phyloP scores from a whole-genome alignment of 2,329 filamentous ascomycete genomes.

The Ophiognomonia clavigignenti-juglandacearum region DNA sequence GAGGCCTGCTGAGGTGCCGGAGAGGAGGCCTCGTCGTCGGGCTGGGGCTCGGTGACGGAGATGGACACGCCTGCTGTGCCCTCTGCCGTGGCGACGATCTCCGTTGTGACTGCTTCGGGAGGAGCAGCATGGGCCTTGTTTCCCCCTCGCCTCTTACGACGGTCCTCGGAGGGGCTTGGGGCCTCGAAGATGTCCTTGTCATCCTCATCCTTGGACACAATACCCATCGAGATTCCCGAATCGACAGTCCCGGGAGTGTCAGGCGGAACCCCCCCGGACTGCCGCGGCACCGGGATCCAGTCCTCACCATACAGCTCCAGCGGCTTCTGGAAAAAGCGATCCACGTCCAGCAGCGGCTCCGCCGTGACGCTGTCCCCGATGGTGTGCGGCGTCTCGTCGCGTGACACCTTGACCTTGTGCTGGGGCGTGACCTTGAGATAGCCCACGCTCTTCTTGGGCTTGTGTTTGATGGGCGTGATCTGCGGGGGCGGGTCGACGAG shows the following conservation, averaged over 20 bases:
- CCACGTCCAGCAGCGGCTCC: conserved; percentile 61
- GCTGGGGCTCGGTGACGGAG: conserved; percentile 4
- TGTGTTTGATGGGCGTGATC: conserved; percentile 22
- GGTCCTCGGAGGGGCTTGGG: background rate
- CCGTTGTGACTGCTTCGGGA: too few species aligned
- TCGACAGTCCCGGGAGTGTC: background rate
- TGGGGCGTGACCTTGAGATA: conserved; percentile 25
- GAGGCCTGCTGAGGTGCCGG: conserved; percentile 23
- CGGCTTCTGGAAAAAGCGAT: conserved; percentile 51
- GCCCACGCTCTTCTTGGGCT: conserved; percentile 26
- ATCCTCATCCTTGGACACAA: background rate
- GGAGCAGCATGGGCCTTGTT: background rate
- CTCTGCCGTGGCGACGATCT: background rate
- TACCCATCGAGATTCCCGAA: background rate
- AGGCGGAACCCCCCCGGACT: background rate
- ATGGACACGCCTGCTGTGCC: conserved; percentile 3
- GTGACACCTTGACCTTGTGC: conserved; percentile 34
- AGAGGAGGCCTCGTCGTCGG: too few species aligned
- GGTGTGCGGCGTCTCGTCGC: conserved; percentile 51
- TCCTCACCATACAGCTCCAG: conserved; percentile 46
- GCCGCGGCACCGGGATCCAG: conserved; percentile 24
- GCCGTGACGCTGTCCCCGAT: conserved; percentile 58
- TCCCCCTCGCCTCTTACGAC: background rate
- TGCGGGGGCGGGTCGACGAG: conserved; percentile 25
- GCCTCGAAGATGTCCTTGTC: background rate